Evolutionary conservation across 352 stramenopile species (phyloP), one percentile per base, ranked within the genome.

Genomic region (Pythium folliculosum): DNA sequence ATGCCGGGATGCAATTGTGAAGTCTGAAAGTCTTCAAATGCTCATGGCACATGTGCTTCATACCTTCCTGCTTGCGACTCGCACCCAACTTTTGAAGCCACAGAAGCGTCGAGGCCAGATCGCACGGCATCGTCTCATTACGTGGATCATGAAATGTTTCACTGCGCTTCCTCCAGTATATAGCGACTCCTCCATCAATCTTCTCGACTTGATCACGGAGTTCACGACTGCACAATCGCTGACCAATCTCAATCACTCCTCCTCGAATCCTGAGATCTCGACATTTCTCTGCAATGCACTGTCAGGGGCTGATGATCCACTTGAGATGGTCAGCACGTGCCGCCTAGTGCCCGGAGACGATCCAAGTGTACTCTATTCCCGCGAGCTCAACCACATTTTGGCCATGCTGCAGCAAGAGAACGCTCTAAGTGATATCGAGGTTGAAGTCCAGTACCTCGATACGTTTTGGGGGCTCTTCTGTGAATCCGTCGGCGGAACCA

Each of bases 371-470:
- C 69, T 94, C 16, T 94, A 91, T 49, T 88, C 85, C 35, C 78
- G 81, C 21, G 88, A 93, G 52, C 63, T 95, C 14, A 96, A 96
- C 71, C 79, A 89, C 40, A 76, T 91, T 32, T 72, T 96, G 19
- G 77, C 76, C 14, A 69, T 96, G 21, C 72, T 88, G 22, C 86
- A 89, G 57, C 75, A 64, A 6, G 86, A 92, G 53, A 92, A 90
- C 23, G 77, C 85, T 13, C 74, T 96, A 6, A 91, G 83, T 2
- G 88, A 96, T 67, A 91, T 80, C 16, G 88, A 96, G 52, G 67
- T 96, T 6, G 88, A 96, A 52, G 74, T 93, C 5, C 85, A 94
- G 73, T 94, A 95, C 66, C 61, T 91, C 16, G 88, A 96, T 63
- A 84, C 77, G 5, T 94, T 92, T 67, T 86, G 78, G 81, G 70